phyloP scores from a whole-genome alignment of 768 basidiomycete genomes.

The Pleurotus platypus region DNA sequence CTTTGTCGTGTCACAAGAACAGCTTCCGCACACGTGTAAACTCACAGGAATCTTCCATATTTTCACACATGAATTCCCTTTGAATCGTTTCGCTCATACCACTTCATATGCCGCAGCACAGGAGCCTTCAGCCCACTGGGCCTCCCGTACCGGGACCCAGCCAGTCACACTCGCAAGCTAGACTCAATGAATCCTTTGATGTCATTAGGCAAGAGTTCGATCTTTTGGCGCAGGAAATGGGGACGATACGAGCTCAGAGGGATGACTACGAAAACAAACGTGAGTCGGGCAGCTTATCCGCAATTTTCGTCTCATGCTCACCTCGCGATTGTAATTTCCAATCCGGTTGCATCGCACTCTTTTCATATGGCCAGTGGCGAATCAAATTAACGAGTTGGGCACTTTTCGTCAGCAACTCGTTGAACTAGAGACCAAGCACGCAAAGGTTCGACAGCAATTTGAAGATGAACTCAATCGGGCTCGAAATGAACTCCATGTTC shows the following conservation, averaged over 20 bases:
- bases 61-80: not conserved
- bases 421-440: slow-evolving; percentile 87
- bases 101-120: slow-evolving; percentile 32
- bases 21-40: slow-evolving; percentile 1
- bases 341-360: not conserved
- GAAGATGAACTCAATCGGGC: slow-evolving; percentile 80
- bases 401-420: slow-evolving; percentile 87
- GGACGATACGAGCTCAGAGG: slow-evolving; percentile 66
- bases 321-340: no score
- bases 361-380: slow-evolving; percentile 47
- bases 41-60: not conserved
- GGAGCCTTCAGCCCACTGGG: slow-evolving; percentile 50
- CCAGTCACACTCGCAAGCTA: slow-evolving; percentile 31
- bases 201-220: slow-evolving; percentile 85
- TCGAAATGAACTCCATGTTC: slow-evolving; percentile 60
- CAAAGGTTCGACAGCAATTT: slow-evolving; percentile 81
- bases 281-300: slow-evolving; percentile 30
- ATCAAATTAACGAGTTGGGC: slow-evolving; percentile 87
- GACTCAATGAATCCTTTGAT: slow-evolving; percentile 79
- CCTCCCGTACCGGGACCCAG: slow-evolving; percentile 39
- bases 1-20: not conserved
- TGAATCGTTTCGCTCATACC: not conserved
- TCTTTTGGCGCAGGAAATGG: slow-evolving; percentile 61
- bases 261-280: slow-evolving; percentile 92
- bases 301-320: no score